Conservation (phyloP, 129 eudicot species). For the Centrapalus pauciflorus region DNA sequence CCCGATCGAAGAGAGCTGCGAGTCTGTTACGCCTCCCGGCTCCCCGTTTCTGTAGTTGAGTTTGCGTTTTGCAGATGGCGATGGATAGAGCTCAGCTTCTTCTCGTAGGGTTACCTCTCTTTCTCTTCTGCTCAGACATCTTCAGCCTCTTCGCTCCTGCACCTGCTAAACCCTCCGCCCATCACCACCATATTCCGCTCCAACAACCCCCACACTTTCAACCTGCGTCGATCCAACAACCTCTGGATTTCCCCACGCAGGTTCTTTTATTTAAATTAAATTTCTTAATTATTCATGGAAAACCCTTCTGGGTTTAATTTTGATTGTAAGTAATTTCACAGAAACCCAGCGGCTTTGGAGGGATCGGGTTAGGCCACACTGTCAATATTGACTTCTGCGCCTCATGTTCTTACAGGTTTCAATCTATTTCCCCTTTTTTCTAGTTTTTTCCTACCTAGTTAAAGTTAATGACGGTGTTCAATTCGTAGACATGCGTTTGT, state of each 20-base stretch:
- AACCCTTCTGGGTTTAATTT: background rate
- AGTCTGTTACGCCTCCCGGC: background rate
- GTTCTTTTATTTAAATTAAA: slow-evolving; percentile 12
- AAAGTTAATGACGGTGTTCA: background rate
- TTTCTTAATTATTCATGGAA: background rate
- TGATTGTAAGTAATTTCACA: slow-evolving; percentile 23
- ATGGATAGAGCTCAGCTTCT: slow-evolving; percentile 60
- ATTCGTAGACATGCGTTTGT: background rate
- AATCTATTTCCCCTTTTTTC: background rate
- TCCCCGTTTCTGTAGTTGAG: background rate
- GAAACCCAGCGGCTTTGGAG: slow-evolving; percentile 50
- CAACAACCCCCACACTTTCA: slow-evolving; percentile 23
- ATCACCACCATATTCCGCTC: slow-evolving; percentile 41
- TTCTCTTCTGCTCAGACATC: slow-evolving; percentile 65
- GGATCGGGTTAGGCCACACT: slow-evolving; percentile 66
- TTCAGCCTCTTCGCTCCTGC: slow-evolving; percentile 70
- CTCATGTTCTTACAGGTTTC: slow-evolving; percentile 77
- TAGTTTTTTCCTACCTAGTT: background rate
- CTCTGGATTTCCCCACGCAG: slow-evolving; percentile 69
- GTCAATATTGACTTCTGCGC: slow-evolving; percentile 74
- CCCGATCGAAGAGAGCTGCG: too few relatives aligned
- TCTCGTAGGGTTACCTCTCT: slow-evolving; percentile 66
- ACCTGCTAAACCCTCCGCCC: slow-evolving; percentile 41
- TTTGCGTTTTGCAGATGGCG: slow-evolving; percentile 7
- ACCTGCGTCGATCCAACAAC: slow-evolving; percentile 34